Evolutionary conservation across 2,329 filamentous ascomycete species (phyloP), one percentile per base, ranked within the genome.

Genomic region (Cytospora chrysosperma): DNA sequence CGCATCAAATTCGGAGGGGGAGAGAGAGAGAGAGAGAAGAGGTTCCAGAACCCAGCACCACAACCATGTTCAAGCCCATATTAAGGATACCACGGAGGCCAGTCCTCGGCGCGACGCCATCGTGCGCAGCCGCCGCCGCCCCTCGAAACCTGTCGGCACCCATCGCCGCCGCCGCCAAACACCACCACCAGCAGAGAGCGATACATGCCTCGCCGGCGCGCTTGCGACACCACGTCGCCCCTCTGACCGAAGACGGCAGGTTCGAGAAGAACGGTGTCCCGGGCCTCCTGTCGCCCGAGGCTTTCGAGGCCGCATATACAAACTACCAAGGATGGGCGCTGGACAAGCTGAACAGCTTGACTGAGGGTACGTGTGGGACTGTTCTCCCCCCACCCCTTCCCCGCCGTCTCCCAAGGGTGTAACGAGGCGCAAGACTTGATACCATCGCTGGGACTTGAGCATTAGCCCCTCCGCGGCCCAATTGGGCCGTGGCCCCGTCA

Each of bases 271-370:
- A 81, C 52, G 84, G 82, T 64, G 81, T 97, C 7, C 84, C 86
- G n/a, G 85, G 86, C 17, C 82, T 98, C 65, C 81, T 97, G 73
- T 88, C 88, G 32, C 75, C 82, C 2, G 80, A 84, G 57, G 91
- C 85, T 61, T 96, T 91, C 76, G 78, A 89, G 62, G 83, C 91
- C 61, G 88, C 93, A 56, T 99, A 92, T 88, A 88, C 84, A 37
- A 82, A 93, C 72, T 96, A 97, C 79, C 93, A 96, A 82, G 74
- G 79, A 43, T 77, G 89, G 68, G 82, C 94, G 71, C 76, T 93
- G 59, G 81, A 92, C 67, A 90, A 90, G 76, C 83, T 98, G 74
- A 96, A 96, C 76, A 77, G 81, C 63, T 76, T 90, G 71, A 89
- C 86, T 66, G 85, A 83, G 67, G 93, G 93, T 93, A 82, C 69